phyloP scores from a whole-genome alignment of 345 rosid species.

The Microthlaspi erraticum region DNA sequence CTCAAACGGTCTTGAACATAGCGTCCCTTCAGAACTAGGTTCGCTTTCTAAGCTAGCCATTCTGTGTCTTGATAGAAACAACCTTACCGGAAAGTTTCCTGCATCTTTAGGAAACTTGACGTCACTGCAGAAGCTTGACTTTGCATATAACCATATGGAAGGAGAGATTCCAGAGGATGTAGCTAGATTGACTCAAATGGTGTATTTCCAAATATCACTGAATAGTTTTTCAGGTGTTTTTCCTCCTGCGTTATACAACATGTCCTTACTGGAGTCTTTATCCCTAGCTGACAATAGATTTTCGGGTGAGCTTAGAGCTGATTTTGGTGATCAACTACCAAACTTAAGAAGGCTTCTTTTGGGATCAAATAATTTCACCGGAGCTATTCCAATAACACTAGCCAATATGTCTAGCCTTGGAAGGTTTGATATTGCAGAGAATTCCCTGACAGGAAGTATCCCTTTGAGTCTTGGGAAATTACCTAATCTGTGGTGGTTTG shows the following conservation, averaged over 20 bases:
- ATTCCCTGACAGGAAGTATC: constrained; percentile 34
- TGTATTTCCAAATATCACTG: constrained; percentile 13
- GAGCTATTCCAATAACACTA: constrained; percentile 35
- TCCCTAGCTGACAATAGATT: constrained; percentile 25
- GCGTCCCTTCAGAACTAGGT: constrained; percentile 32
- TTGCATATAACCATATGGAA: constrained; percentile 28
- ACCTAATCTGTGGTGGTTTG: constrained; percentile 32
- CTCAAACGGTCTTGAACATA: constrained; percentile 24
- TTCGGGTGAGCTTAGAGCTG: constrained; percentile 34
- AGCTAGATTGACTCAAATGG: constrained; percentile 34
- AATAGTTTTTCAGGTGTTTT: constrained; percentile 41
- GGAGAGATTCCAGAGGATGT: constrained; percentile 35
- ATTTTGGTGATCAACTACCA: constrained; percentile 37
- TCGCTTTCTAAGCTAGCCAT: constrained; percentile 25
- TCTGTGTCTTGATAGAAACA: not conserved
- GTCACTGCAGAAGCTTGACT: constrained; percentile 28
- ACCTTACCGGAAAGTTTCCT: constrained; percentile 33
- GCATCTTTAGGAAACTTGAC: constrained; percentile 41
- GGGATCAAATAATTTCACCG: constrained; percentile 32
- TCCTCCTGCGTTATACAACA: constrained; percentile 34
- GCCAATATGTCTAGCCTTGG: constrained; percentile 38
- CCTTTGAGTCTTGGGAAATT: constrained; percentile 30
- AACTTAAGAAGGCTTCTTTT: constrained; percentile 4
- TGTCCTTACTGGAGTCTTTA: constrained; percentile 30
- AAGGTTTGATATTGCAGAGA: constrained; percentile 26